Conservation (phyloP, 164 flowering plant genomes). For the Magnolia kwangsiensis region DNA sequence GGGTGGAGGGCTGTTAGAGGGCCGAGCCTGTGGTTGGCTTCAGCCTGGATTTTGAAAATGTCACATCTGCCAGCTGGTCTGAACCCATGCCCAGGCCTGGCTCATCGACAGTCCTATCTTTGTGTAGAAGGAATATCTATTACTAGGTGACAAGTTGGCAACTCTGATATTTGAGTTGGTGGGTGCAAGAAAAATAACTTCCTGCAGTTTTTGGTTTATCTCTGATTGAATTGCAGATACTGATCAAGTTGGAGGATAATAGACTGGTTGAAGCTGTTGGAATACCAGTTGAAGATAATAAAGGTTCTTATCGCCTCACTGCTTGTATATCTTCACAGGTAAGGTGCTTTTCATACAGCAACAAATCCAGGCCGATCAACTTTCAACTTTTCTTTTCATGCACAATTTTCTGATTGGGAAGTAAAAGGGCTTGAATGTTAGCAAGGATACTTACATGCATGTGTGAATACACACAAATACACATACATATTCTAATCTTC, state of each 20-base stretch:
- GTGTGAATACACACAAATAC: not conserved
- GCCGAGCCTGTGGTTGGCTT: too few species aligned
- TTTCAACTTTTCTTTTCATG: not conserved
- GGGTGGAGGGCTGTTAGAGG: too few species aligned
- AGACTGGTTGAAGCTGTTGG: slow-evolving; percentile 96
- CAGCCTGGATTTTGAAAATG: too few species aligned
- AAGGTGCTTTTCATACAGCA: not conserved
- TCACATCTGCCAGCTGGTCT: too few species aligned
- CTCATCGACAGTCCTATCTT: not conserved
- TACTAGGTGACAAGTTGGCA: not conserved
- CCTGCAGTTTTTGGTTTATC: not conserved
- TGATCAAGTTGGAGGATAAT: slow-evolving; percentile 78
- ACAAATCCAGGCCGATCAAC: not conserved
- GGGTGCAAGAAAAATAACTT: not conserved
- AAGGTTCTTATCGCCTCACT: slow-evolving; percentile 79
- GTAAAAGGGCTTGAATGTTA: not conserved
- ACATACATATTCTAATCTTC: not conserved
- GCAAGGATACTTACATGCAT: not conserved
- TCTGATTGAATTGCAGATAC: slow-evolving; percentile 42
- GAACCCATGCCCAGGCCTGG: not conserved
- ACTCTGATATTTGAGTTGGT: not conserved
- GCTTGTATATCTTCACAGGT: slow-evolving; percentile 99
- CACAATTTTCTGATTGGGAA: not conserved
- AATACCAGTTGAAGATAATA: slow-evolving; percentile 84
- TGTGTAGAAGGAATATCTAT: not conserved